A percentile compares a stretch with the other conserved stretches of the same genome.
Evolutionary conservation across 352 stramenopile genomes (phyloP).

Genomic region (Blastocystis sp.): DNA sequence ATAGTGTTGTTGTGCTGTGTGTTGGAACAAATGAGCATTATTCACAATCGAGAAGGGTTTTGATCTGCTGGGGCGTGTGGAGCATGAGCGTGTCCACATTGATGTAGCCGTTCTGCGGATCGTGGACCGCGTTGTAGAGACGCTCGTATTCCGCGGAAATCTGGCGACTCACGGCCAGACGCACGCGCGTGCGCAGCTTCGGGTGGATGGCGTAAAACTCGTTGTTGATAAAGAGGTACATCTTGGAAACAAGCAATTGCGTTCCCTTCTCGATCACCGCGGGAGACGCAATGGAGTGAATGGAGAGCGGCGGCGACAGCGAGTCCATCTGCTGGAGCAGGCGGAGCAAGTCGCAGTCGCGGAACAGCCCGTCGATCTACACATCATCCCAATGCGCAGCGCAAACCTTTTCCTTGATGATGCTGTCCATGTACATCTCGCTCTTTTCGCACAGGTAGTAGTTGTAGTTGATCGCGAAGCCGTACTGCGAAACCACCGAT

Average conservation of each 20-base stretch:
- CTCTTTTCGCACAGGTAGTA: constrained; percentile 51
- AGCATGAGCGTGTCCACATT: constrained; percentile 39
- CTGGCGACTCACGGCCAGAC: constrained; percentile 1
- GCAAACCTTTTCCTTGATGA: constrained; percentile 32
- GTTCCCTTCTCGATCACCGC: constrained; percentile 52
- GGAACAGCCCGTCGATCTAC: constrained; percentile 2
- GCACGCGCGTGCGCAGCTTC: constrained; percentile 16
- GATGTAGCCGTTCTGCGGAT: constrained; percentile 60
- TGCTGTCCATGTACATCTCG: constrained; percentile 20
- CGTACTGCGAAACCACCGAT: constrained; percentile 1
- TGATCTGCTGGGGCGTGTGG: constrained; percentile 55
- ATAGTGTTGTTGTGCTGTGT: too few relatives aligned
- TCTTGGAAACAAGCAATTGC: constrained; percentile 51
- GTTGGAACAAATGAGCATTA: neutral
- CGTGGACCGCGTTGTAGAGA: constrained; percentile 49
- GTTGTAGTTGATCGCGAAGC: constrained; percentile 43
- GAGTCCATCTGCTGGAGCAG: constrained; percentile 39
- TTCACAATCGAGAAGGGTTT: constrained; percentile 61
- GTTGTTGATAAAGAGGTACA: constrained; percentile 43
- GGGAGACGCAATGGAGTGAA: constrained; percentile 43
- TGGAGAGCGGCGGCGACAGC: constrained; percentile 17
- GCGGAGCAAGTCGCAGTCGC: constrained; percentile 11
- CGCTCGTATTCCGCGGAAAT: constrained; percentile 47
- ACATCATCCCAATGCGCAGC: neutral
- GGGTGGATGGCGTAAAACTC: constrained; percentile 49